These are phyloP conservation scores for Macadamia integrifolia DNA, from an alignment of 164 flowering plant genomes.

Conservation along the genomic window DNA sequence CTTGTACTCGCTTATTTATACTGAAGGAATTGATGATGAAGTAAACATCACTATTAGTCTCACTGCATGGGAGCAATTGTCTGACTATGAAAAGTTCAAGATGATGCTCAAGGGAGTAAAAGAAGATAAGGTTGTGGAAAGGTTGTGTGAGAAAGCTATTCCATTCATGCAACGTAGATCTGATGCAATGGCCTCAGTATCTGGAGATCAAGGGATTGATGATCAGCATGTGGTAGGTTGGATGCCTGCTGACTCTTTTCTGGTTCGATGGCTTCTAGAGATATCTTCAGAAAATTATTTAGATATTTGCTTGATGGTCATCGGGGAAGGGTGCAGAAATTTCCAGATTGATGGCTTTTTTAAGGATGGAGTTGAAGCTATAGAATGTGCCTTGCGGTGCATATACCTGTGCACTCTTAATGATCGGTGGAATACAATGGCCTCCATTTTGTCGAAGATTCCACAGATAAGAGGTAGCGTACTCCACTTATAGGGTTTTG, in stretches of 20 bases:
- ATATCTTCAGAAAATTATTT: slow-evolving; percentile 58
- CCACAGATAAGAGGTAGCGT: slow-evolving; percentile 56
- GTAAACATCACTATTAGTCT: slow-evolving; percentile 45
- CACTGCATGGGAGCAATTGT: slow-evolving; percentile 61
- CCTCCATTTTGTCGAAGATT: slow-evolving; percentile 67
- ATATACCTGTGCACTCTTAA: slow-evolving; percentile 54
- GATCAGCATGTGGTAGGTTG: slow-evolving; percentile 15
- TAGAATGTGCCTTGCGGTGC: slow-evolving; percentile 71
- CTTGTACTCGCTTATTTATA: slow-evolving; percentile 72
- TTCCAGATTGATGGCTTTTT: slow-evolving; percentile 39
- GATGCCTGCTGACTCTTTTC: slow-evolving; percentile 46
- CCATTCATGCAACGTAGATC: slow-evolving; percentile 64
- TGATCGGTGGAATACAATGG: slow-evolving; percentile 85
- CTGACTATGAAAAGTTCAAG: slow-evolving; percentile 89
- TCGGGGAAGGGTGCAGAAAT: slow-evolving; percentile 77
- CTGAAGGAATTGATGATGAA: slow-evolving; percentile 47
- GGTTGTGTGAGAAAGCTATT: slow-evolving; percentile 51
- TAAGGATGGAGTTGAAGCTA: slow-evolving; percentile 62
- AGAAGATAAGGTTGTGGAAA: slow-evolving; percentile 57
- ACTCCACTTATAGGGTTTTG: slow-evolving; percentile 4
- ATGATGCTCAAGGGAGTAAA: slow-evolving; percentile 69
- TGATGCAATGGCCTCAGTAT: slow-evolving; percentile 10
- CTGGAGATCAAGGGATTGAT: slow-evolving; percentile 12
- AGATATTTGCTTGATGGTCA: slow-evolving; percentile 58
- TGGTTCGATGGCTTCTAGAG: slow-evolving; percentile 89